These are phyloP conservation scores for Metahyphopichia silvanorum DNA, from an alignment of 805 yeast species.

Conservation along the genomic window DNA sequence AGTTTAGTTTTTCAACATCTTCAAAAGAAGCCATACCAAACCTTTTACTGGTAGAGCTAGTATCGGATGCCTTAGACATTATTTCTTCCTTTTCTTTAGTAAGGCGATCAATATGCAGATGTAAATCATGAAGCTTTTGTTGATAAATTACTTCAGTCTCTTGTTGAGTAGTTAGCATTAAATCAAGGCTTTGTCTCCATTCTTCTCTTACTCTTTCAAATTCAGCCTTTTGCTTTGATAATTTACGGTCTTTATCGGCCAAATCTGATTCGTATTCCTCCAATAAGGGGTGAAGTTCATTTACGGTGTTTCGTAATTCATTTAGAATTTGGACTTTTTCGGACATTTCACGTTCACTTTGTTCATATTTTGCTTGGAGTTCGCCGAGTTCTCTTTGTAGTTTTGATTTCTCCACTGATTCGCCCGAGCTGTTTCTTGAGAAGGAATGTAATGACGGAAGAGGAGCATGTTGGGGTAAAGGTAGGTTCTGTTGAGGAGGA, in stretches of 20 bases:
- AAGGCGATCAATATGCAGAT: slow-evolving; percentile 4
- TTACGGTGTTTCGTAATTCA: slow-evolving; percentile 47
- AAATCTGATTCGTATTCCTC: slow-evolving; percentile 45
- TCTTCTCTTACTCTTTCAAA: slow-evolving; percentile 57
- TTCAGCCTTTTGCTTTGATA: slow-evolving; percentile 43
- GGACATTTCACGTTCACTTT: slow-evolving; percentile 26
- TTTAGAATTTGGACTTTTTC: slow-evolving; percentile 44
- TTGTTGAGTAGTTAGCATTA: slow-evolving; percentile 51
- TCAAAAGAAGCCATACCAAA: background rate
- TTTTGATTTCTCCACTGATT: slow-evolving; percentile 8
- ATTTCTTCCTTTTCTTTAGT: slow-evolving; percentile 7
- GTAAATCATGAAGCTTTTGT: slow-evolving; percentile 40
- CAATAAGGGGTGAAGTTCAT: slow-evolving; percentile 45
- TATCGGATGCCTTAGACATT: background rate
- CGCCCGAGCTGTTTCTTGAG: slow-evolving; percentile 13
- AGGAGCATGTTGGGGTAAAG: no score
- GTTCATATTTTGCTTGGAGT: slow-evolving; percentile 20
- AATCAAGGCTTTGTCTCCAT: slow-evolving; percentile 54
- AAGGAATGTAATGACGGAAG: slow-evolving; percentile 4
- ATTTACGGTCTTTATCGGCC: slow-evolving; percentile 42
- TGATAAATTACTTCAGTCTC: slow-evolving; percentile 52
- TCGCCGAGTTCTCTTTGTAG: slow-evolving; percentile 17
- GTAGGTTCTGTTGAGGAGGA: background rate
- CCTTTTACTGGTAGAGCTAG: background rate
- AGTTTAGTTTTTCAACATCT: slow-evolving; percentile 1